A percentile compares a stretch with the other conserved stretches of the same genome.
Conservation (phyloP, 176 grass and related monocot genomes). For the Calamus simplicifolius region DNA sequence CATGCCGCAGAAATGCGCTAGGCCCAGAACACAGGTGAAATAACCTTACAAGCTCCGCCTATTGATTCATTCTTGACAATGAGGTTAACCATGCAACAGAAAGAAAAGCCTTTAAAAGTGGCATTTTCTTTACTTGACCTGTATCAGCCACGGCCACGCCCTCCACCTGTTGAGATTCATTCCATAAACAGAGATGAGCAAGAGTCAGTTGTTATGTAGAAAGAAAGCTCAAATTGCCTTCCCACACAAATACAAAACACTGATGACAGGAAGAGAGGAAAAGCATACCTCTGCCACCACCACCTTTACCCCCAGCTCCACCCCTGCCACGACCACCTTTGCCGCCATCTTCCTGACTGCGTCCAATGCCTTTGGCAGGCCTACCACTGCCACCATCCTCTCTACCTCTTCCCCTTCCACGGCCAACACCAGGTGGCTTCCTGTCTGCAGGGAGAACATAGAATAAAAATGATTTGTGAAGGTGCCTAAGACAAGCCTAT, state of each 20-base stretch:
- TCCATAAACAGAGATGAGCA: background rate
- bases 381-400: conserved; percentile 7
- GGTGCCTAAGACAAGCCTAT: no score
- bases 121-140: background rate
- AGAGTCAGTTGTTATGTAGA: background rate
- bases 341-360: conserved; percentile 18
- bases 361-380: conserved; percentile 21
- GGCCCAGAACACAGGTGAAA: no score
- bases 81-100: background rate
- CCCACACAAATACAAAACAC: no score
- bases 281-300: conserved; percentile 7
- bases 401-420: conserved; percentile 28
- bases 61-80: background rate
- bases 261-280: no score
- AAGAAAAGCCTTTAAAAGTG: background rate
- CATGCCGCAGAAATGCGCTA: no score
- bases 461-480: no score
- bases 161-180: conserved; percentile 7
- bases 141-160: conserved; percentile 22
- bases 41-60: no score
- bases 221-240: background rate
- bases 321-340: conserved; percentile 23
- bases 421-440: conserved; percentile 25
- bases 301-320: conserved; percentile 15
- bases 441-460: conserved; percentile 10